These are phyloP conservation scores for Diaporthe eres DNA, from an alignment of 2,329 filamentous ascomycete genomes.

Conservation along the genomic window DNA sequence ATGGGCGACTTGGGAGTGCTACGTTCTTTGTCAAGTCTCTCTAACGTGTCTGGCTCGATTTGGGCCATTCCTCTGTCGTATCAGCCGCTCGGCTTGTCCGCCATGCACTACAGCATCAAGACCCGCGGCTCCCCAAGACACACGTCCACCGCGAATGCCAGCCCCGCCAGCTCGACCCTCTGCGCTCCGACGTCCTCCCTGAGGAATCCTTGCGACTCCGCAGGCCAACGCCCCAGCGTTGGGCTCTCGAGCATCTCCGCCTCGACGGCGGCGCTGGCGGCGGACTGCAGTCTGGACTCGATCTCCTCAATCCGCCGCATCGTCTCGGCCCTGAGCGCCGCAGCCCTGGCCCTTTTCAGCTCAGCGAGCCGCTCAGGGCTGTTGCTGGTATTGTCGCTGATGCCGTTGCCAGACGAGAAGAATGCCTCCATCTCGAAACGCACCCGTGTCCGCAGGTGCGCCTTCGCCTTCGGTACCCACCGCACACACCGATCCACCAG, in stretches of 20 bases:
- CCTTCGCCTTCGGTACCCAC: conserved; percentile 6
- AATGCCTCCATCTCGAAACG: conserved; percentile 24
- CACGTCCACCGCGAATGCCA: conserved; percentile 25
- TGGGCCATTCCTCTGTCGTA: not conserved
- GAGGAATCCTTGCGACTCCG: not conserved
- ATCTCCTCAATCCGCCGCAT: not conserved
- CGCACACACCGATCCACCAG: conserved; percentile 29
- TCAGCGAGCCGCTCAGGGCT: not conserved
- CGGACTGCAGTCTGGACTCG: not conserved
- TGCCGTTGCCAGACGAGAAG: not conserved
- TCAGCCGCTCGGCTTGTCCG: no score
- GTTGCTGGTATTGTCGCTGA: not conserved
- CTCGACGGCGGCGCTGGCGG: not conserved
- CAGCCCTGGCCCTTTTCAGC: conserved; percentile 12
- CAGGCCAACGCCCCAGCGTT: conserved; percentile 31
- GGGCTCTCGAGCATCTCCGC: conserved; percentile 36
- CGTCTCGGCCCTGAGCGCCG: conserved; percentile 18
- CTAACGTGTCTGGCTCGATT: not conserved
- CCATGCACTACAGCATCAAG: conserved; percentile 4
- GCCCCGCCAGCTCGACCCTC: conserved; percentile 3
- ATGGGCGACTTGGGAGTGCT: conserved; percentile 42
- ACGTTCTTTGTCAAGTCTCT: conserved; percentile 46
- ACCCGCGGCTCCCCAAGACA: conserved; percentile 26
- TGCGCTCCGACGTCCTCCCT: conserved; percentile 19
- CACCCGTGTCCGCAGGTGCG: conserved; percentile 4